These are phyloP conservation scores for Albophoma yamanashiensis DNA, from an alignment of 2,329 filamentous ascomycete genomes.

Conservation along the genomic window DNA sequence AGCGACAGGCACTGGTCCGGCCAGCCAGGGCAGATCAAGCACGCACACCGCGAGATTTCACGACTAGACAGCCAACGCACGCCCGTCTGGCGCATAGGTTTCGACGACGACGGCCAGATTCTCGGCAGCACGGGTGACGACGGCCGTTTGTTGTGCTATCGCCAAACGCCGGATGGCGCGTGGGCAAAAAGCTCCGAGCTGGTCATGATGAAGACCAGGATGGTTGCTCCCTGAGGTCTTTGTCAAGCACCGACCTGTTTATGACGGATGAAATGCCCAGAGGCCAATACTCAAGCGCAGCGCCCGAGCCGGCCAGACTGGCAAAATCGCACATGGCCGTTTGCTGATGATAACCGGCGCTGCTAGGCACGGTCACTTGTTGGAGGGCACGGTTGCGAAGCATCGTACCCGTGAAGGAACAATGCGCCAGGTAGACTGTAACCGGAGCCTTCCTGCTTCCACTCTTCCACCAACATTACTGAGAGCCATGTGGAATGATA, in stretches of 20 bases:
- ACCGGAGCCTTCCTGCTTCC: neutral
- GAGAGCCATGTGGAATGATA: neutral
- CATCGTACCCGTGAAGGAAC: neutral
- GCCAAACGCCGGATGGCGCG: conserved; percentile 44
- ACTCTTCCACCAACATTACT: neutral
- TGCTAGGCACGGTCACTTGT: neutral
- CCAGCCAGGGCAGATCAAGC: conserved; percentile 54
- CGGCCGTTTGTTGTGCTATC: conserved; percentile 52
- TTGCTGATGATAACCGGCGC: neutral
- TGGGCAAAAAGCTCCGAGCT: conserved; percentile 53
- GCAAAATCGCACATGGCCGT: neutral
- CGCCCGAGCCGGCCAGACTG: neutral
- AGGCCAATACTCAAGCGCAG: neutral
- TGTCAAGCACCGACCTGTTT: neutral
- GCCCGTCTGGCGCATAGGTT: conserved; percentile 66
- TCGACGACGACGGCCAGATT: conserved; percentile 60
- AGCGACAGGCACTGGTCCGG: conserved; percentile 43
- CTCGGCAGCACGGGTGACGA: conserved; percentile 70
- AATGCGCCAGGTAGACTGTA: neutral
- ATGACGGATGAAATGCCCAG: neutral
- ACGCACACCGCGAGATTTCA: conserved; percentile 52
- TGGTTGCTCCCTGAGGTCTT: conserved; percentile 31
- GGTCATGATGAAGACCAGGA: conserved; percentile 44
- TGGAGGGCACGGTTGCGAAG: neutral
- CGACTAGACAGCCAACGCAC: conserved; percentile 57